These are phyloP conservation scores for Ophiostoma piceae DNA, from an alignment of 2,329 filamentous ascomycete genomes.

Conservation along the genomic window DNA sequence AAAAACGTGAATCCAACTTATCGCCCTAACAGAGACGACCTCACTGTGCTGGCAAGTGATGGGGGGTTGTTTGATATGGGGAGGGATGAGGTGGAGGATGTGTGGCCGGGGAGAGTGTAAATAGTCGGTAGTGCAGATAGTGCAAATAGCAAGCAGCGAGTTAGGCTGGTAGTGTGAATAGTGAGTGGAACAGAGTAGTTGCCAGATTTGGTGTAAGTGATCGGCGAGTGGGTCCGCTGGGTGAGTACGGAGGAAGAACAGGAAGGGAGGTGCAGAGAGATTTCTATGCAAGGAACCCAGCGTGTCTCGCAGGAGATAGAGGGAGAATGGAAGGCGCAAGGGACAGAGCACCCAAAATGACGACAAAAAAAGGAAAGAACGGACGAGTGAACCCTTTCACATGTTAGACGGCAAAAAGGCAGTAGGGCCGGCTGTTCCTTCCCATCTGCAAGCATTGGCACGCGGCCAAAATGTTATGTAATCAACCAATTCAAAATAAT, in stretches of 20 bases:
- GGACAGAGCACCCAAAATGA: not conserved
- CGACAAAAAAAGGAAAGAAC: not conserved
- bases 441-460: too few species aligned
- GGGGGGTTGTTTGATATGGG: not conserved
- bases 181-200: not conserved
- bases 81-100: not conserved
- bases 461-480: too few species aligned
- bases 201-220: not conserved
- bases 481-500: too few species aligned
- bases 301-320: not conserved
- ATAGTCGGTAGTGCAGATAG: not conserved
- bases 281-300: not conserved
- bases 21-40: too few species aligned
- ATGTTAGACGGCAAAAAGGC: not conserved
- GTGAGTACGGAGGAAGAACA: not conserved
- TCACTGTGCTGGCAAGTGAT: not conserved
- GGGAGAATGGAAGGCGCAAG: not conserved
- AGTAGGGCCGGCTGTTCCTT: not conserved
- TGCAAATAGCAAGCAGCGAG: not conserved
- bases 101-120: not conserved
- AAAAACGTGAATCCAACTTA: not conserved
- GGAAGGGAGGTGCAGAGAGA: not conserved
- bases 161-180: not conserved
- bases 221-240: not conserved
- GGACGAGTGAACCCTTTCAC: not conserved